Base-by-base conservation (phyloP, 495 filamentous ascomycete species). In the Penicillium daleae region DNA sequence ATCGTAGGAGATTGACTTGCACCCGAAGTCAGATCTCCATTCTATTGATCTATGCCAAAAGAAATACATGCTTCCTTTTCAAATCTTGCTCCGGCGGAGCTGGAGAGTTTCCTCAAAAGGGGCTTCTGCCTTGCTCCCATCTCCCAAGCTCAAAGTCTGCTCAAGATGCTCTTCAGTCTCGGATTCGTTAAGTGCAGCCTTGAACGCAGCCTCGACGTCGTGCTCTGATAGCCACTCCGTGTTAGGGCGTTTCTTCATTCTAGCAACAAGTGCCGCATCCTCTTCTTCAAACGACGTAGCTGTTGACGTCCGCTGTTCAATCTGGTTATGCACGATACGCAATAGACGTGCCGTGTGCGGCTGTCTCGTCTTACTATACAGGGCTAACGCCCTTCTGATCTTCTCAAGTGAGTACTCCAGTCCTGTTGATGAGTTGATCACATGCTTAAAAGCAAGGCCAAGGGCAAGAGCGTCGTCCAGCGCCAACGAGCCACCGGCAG, bases 401-500 rank as follows among this genome's bases (percentile, higher is more conserved):
- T 70, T 67, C 4, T 51, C 53, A 10, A 29, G 15, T 12, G 67
- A 69, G 6, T 74, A 63, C 24, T 67, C 57, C 15, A 21, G 42
- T 4, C 26, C 10, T 9, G 26, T 27, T 12, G 22, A 15, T 6
- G 39, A 8, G 3, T 48, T 29, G 19, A 71, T 63, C 9, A 62
- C 59, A 60, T 74, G 66, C 44, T 59, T 64, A 26, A 74, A 65
- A 15, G 69, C 69, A 37, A 76, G 66, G 2, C 60, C 66, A 24
- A 76, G 61, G 1, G 71, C 68, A 21, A 74, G 78, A 0, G 78
- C 72, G 64, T 84, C 82, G 56, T 83, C 81, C 44, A 84, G 73
- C 0, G 82, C 82, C n/a, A 84, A 66, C 5, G 80, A 81, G 19
- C 81, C 82, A 15, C 79, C 82, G 0, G 82, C 81, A 15, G 82